These are phyloP conservation scores for Xylaria sp. DNA, from an alignment of 2,329 filamentous ascomycete species.

Conservation along the genomic window DNA sequence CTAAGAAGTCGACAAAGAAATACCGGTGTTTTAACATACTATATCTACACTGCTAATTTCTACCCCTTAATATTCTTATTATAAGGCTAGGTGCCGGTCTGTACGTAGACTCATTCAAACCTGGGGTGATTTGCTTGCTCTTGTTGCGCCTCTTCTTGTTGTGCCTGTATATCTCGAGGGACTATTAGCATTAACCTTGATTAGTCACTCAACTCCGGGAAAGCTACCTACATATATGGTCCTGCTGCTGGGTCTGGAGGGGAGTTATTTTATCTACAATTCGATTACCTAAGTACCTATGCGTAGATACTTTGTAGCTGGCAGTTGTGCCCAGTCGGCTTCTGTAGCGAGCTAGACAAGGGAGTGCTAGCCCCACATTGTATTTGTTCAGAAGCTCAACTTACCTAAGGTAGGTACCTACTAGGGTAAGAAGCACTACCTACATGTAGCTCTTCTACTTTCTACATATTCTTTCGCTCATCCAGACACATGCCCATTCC, in stretches of 20 bases:
- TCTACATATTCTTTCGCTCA: not conserved
- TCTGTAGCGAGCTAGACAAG: slow-evolving; percentile 10
- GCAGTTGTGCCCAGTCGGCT: slow-evolving; percentile 9
- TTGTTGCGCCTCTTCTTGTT: not conserved
- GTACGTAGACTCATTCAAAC: too few species aligned
- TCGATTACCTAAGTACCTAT: too few species aligned
- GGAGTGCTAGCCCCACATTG: slow-evolving; percentile 1
- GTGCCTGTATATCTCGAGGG: not conserved
- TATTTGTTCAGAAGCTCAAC: not conserved
- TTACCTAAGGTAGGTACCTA: not conserved
- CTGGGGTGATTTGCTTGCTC: not conserved
- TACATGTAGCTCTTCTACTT: not conserved
- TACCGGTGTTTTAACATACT: not conserved
- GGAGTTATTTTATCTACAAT: too few species aligned
- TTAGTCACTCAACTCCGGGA: too few species aligned
- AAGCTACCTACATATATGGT: not conserved
- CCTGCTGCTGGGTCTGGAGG: too few species aligned
- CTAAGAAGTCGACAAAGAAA: not conserved
- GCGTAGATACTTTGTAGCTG: not conserved
- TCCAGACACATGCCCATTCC: not conserved
- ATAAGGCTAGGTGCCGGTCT: not conserved
- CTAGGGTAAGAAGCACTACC: not conserved
- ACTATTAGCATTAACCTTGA: not conserved
- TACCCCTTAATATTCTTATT: not conserved
- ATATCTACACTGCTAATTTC: not conserved